These are phyloP conservation scores for Omphalotus guepiniiformis DNA, from an alignment of 768 basidiomycete genomes.

Conservation along the genomic window DNA sequence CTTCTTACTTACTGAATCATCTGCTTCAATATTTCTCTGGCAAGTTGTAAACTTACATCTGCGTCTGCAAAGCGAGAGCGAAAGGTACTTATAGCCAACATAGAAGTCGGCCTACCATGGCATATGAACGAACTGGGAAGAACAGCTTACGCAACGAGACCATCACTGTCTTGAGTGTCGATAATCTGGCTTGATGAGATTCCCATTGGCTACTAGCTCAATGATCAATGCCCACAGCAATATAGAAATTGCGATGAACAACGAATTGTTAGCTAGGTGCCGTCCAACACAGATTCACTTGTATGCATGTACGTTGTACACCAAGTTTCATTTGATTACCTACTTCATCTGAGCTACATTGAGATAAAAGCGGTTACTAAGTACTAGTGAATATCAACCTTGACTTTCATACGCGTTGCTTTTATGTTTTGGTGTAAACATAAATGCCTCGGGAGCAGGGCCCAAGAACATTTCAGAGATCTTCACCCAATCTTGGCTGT, in stretches of 20 bases:
- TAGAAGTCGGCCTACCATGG: neutral
- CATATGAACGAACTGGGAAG: neutral
- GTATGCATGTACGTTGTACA: too few relatives aligned
- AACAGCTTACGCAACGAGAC: neutral
- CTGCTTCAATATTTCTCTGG: too few relatives aligned
- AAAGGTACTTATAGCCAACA: neutral
- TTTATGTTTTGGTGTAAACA: slow-evolving; percentile 91
- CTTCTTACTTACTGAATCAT: too few relatives aligned
- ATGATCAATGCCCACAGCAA: slow-evolving; percentile 4
- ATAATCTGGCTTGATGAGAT: too few relatives aligned
- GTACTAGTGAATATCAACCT: slow-evolving; percentile 33
- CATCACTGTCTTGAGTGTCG: too few relatives aligned
- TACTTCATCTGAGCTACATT: too few relatives aligned
- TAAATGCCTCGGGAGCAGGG: slow-evolving; percentile 76
- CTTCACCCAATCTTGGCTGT: slow-evolving; percentile 86
- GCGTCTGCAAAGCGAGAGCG: neutral
- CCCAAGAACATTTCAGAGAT: slow-evolving; percentile 96
- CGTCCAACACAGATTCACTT: slow-evolving; percentile 6
- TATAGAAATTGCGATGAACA: slow-evolving; percentile 7
- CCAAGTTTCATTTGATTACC: too few relatives aligned
- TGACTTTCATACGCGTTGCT: slow-evolving; percentile 79
- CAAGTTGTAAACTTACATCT: neutral
- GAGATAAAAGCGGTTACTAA: too few relatives aligned
- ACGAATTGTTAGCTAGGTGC: slow-evolving; percentile 3
- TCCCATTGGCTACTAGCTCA: neutral